Conservation (phyloP, 768 basidiomycete species). For the Erythrobasidium yunnanense region DNA sequence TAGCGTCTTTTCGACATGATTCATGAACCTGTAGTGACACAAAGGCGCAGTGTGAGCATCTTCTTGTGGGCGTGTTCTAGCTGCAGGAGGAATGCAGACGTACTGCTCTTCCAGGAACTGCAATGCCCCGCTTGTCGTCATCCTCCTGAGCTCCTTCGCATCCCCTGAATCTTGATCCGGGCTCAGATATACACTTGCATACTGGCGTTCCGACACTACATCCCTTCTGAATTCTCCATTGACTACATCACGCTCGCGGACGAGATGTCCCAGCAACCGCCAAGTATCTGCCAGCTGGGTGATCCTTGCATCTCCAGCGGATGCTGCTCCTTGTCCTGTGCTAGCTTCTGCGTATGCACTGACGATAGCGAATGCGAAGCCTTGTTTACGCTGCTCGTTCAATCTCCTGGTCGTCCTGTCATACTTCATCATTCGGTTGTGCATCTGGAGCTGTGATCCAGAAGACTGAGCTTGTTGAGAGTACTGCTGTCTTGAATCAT, state of each 20-base stretch:
- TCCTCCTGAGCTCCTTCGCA: conserved; percentile 54
- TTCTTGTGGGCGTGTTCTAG: no score
- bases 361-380: conserved; percentile 32
- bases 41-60: no score
- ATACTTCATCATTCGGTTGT: conserved; percentile 92
- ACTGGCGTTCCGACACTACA: conserved; percentile 68
- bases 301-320: no score
- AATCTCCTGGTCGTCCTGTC: conserved; percentile 68
- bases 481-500: no score
- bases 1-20: conserved; percentile 61
- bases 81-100: no score
- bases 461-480: background rate
- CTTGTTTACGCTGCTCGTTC: conserved; percentile 55
- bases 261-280: conserved; percentile 41
- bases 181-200: conserved; percentile 61
- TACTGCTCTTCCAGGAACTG: conserved; percentile 74
- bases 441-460: conserved; percentile 43
- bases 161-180: conserved; percentile 52
- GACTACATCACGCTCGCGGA: conserved; percentile 41
- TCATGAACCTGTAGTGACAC: conserved; percentile 41
- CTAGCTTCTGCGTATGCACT: conserved; percentile 47
- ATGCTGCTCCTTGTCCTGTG: no score
- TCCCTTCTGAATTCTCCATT: conserved; percentile 43
- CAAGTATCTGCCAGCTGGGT: conserved; percentile 41
- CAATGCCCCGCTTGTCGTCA: conserved; percentile 66